Evolutionary conservation across 2,329 filamentous ascomycete species (phyloP).

Genomic region (Alternaria viburni): DNA sequence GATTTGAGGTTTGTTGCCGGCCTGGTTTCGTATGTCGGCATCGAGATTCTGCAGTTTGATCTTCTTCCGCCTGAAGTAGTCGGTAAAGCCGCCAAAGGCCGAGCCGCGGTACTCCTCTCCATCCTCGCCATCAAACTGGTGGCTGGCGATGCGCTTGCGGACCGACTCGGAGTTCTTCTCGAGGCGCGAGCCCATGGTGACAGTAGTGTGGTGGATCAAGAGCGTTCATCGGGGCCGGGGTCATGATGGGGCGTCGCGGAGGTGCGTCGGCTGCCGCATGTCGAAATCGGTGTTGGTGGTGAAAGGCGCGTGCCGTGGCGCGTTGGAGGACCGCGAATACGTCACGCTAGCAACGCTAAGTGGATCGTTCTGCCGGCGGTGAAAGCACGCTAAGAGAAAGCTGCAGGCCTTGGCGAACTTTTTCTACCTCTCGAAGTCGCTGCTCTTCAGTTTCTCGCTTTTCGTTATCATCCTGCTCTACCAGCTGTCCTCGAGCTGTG

Average conservation of each 20-base stretch:
- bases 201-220: conserved; percentile 17
- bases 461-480: conserved; percentile 15
- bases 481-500: conserved; percentile 28
- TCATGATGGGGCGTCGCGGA: conserved; percentile 32
- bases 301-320: conserved; percentile 19
- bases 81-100: conserved; percentile 84
- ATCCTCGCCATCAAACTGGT: conserved; percentile 79
- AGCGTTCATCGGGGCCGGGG: conserved; percentile 22
- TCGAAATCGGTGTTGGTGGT: background rate
- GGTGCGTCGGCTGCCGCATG: conserved; percentile 1
- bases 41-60: conserved; percentile 97
- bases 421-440: conserved; percentile 26
- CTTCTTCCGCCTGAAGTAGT: conserved; percentile 96
- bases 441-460: conserved; percentile 19
- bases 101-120: conserved; percentile 92
- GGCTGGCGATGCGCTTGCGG: conserved; percentile 68
- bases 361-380: conserved; percentile 33
- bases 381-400: conserved; percentile 22
- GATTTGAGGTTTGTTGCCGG: conserved; percentile 75
- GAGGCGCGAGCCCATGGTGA: conserved; percentile 66
- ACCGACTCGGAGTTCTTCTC: conserved; percentile 65
- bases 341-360: conserved; percentile 16
- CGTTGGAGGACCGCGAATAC: conserved; percentile 13
- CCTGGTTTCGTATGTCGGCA: conserved; percentile 74
- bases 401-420: conserved; percentile 37